phyloP scores from a whole-genome alignment of 139 green algal genomes.

The Chlamydomonas eustigma region DNA sequence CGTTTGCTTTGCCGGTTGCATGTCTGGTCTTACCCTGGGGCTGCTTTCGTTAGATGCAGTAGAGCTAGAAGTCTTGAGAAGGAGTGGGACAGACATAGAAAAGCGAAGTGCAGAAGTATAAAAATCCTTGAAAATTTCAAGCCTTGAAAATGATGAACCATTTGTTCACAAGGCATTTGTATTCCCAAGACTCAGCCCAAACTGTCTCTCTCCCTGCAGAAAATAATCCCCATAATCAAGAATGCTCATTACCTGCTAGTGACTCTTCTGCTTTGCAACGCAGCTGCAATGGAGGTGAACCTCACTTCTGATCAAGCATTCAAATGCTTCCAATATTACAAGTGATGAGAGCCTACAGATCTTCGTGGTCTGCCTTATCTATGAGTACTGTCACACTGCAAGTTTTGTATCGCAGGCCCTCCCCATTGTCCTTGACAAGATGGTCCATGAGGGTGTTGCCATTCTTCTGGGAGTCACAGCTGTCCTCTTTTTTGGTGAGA shows the following conservation, averaged over 20 bases:
- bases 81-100: not conserved
- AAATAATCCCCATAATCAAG: slow-evolving; percentile 33
- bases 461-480: slow-evolving; percentile 70
- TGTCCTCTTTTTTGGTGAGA: slow-evolving; percentile 81
- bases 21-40: slow-evolving; percentile 65
- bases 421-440: slow-evolving; percentile 25
- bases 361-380: not conserved
- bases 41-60: not conserved
- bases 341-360: no score
- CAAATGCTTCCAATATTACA: no score
- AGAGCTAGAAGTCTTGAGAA: not conserved
- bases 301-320: not conserved
- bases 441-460: slow-evolving; percentile 43
- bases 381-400: not conserved
- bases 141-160: no score
- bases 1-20: slow-evolving; percentile 51
- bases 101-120: not conserved
- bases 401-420: slow-evolving; percentile 11
- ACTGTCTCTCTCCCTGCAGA: not conserved
- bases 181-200: not conserved
- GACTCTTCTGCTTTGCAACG: slow-evolving; percentile 71
- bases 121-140: not conserved
- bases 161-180: no score
- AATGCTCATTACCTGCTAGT: slow-evolving; percentile 63
- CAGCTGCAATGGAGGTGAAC: slow-evolving; percentile 46